These are phyloP conservation scores for Lathyrus oleraceus DNA, from an alignment of 306 rosid genomes.

Conservation along the genomic window DNA sequence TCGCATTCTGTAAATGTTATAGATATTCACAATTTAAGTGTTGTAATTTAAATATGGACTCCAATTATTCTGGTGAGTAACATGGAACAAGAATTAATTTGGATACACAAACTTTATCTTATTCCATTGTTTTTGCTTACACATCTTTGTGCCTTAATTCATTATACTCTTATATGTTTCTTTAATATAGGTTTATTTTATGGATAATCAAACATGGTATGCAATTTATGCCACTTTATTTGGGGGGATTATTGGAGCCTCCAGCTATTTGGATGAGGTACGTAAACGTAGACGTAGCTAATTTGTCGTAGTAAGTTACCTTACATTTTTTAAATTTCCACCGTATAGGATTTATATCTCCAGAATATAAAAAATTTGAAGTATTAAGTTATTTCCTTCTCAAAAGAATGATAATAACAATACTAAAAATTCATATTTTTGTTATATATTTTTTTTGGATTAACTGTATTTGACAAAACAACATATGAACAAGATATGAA, in stretches of 20 bases:
- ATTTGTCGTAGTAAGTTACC: not conserved
- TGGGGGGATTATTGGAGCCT: conserved; percentile 92
- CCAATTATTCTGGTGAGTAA: conserved; percentile 87
- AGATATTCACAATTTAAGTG: no score
- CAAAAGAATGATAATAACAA: not conserved
- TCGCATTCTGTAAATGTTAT: no score
- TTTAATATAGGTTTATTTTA: no score
- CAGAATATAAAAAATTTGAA: not conserved
- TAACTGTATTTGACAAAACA: no score
- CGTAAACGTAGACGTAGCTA: conserved; percentile 31
- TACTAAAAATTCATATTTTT: conserved; percentile 16
- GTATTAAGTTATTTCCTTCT: not conserved
- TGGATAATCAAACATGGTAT: no score
- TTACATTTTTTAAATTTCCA: conserved; percentile 9
- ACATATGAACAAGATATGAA: no score
- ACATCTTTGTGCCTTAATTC: no score
- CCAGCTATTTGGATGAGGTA: conserved; percentile 98
- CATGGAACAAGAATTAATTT: conserved; percentile 19
- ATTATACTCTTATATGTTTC: conserved; percentile 28
- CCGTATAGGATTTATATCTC: not conserved
- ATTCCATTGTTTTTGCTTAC: no score
- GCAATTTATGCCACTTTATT: conserved; percentile 83
- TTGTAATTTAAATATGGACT: conserved; percentile 92
- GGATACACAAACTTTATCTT: no score
- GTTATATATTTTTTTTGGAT: no score